Base-by-base conservation (phyloP, 2,329 filamentous ascomycete species). In the Lasiodiplodia sp. region DNA sequence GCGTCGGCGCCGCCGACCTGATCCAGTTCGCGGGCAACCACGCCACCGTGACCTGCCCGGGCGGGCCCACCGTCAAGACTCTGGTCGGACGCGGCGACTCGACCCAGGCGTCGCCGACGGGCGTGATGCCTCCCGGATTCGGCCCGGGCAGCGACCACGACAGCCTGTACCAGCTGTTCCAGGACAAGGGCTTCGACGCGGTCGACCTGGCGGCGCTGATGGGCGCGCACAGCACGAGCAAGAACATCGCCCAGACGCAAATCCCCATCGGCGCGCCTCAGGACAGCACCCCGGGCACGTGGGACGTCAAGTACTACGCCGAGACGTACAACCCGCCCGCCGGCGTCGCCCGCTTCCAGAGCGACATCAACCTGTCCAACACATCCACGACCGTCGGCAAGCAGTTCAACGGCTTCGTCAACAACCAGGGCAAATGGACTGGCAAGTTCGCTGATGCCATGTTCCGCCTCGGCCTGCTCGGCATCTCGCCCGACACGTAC, bases 171-270 rank as follows among this genome's bases (percentile, higher is more conserved):
- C 71, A 77, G 3, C 78, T 86, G 6, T 88, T 87, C 74, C 68
- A 72, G 37, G 80, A 80, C 70, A 87, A 87, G 76, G 85, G 85
- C 1, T 84, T 88, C 76, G 77, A 76, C 12, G 76, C 84, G 1
- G 75, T 76, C 44, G 86, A 87, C 65, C 80, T 88, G 5, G 83
- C 85, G 1, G 86, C 87, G 1, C 81, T 88, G 1, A 72, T 88
- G 3, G 87, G 87, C 66, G 86, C 87, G 0, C 87, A 88, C 74
- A 82, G 83, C 3, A 78, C 82, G 11, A 81, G 83, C 14, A 81
- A 78, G 70, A 34, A 44, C 40, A n/a, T 67, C 14, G 55, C 52
- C 3, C 85, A 87, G 71, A 79, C 78, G 62, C 82, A 82, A 69
- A 80, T 84, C 66, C 80, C 86, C 71, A 74, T 77, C 10, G 80